A percentile compares a stretch with the other conserved stretches of the same genome.
Conservation (phyloP, 306 rosid species). For the Bauhinia variegata region DNA sequence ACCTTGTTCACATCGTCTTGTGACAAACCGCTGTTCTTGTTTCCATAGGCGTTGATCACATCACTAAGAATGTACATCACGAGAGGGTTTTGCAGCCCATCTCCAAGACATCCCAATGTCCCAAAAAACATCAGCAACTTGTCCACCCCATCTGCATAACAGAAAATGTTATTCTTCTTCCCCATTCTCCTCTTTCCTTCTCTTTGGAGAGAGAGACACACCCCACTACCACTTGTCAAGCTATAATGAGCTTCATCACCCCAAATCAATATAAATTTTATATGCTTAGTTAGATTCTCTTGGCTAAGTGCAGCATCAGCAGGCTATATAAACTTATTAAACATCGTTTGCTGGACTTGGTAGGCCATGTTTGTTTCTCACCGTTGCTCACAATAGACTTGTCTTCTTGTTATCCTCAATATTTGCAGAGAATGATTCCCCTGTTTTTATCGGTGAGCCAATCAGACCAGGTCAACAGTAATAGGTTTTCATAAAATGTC, state of each 20-base stretch:
- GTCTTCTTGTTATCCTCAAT: slow-evolving; percentile 40
- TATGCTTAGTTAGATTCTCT: slow-evolving; percentile 30
- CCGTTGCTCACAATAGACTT: slow-evolving; percentile 27
- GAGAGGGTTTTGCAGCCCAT: slow-evolving; percentile 83
- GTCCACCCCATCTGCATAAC: slow-evolving; percentile 75
- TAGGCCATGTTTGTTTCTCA: slow-evolving; percentile 37
- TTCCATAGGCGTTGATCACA: slow-evolving; percentile 78
- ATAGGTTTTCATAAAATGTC: slow-evolving; percentile 25
- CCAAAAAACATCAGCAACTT: slow-evolving; percentile 77
- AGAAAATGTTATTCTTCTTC: slow-evolving; percentile 56
- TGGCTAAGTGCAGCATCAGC: slow-evolving; percentile 30
- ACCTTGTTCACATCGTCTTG: slow-evolving; percentile 72
- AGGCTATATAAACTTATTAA: slow-evolving; percentile 39
- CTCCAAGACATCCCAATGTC: slow-evolving; percentile 82
- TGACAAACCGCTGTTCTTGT: slow-evolving; percentile 40
- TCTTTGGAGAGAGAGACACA: slow-evolving; percentile 19
- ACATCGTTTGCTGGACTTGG: slow-evolving; percentile 36
- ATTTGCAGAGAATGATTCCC: slow-evolving; percentile 44
- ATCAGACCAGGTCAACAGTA: slow-evolving; percentile 4
- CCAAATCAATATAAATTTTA: slow-evolving; percentile 18
- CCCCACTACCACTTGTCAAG: background rate
- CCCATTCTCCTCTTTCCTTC: slow-evolving; percentile 55
- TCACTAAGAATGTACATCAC: slow-evolving; percentile 80
- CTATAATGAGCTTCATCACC: slow-evolving; percentile 26
- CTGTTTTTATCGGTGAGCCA: slow-evolving; percentile 22